A percentile compares a stretch with the other conserved stretches of the same genome.
These are phyloP conservation scores for Lipomyces chichibuensis DNA, from an alignment of 805 yeast genomes.

Conservation along the genomic window DNA sequence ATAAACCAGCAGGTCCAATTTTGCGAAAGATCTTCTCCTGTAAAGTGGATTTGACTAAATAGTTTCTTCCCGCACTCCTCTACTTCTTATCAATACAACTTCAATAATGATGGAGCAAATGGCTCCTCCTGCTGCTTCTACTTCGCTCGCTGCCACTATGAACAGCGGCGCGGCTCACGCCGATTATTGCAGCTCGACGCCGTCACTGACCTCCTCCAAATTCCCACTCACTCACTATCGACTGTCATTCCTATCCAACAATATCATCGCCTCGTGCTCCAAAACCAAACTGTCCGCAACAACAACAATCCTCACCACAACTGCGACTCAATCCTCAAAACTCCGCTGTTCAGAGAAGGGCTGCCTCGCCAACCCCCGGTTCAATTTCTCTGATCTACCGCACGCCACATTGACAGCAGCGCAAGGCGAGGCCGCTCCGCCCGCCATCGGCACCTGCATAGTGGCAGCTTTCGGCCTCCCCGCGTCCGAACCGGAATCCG, in stretches of 20 bases:
- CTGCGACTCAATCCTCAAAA: slow-evolving; percentile 13
- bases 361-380: slow-evolving; percentile 9
- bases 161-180: neutral
- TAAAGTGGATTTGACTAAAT: neutral
- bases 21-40: neutral
- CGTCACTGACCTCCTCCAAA: neutral
- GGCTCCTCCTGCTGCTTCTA: neutral
- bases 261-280: slow-evolving; percentile 22
- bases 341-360: slow-evolving; percentile 22
- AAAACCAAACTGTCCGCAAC: slow-evolving; percentile 18
- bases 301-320: slow-evolving; percentile 19
- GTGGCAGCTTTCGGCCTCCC: slow-evolving; percentile 14
- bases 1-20: neutral
- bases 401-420: neutral
- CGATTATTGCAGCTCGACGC: neutral
- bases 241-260: slow-evolving; percentile 9
- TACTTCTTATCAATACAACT: neutral
- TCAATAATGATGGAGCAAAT: neutral
- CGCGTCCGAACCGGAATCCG: neutral
- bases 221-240: slow-evolving; percentile 8
- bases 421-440: slow-evolving; percentile 13
- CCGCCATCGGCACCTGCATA: slow-evolving; percentile 20
- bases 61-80: neutral
- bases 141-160: neutral
- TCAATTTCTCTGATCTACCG: slow-evolving; percentile 5